These are phyloP conservation scores for Loxodes magnus DNA, from an alignment of 73 alveolate genomes.

Conservation along the genomic window DNA sequence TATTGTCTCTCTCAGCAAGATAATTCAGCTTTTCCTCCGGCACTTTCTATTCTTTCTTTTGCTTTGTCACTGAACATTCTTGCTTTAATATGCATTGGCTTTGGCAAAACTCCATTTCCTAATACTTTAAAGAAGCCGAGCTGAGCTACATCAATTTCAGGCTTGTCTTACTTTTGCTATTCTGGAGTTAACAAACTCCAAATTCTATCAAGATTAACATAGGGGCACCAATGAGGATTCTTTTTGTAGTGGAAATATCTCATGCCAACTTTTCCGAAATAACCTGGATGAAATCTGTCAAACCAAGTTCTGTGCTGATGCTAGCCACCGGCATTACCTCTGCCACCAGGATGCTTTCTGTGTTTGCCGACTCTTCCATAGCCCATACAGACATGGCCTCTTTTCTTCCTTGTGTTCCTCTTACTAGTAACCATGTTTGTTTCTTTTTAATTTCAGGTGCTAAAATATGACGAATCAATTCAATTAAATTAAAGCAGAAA, in stretches of 20 bases:
- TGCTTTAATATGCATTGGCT: slow-evolving; percentile 93
- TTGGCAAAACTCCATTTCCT: slow-evolving; percentile 94
- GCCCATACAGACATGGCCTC: slow-evolving; percentile 92
- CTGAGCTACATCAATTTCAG: slow-evolving; percentile 92
- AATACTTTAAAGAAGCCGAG: slow-evolving; percentile 91
- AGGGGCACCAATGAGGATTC: slow-evolving; percentile 75
- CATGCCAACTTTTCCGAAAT: slow-evolving; percentile 84
- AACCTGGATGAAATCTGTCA: slow-evolving; percentile 72
- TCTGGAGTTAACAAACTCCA: slow-evolving; percentile 86
- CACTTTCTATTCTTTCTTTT: slow-evolving; percentile 93
- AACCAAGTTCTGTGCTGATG: slow-evolving; percentile 90
- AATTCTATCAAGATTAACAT: slow-evolving; percentile 82
- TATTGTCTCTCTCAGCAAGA: slow-evolving; percentile 66
- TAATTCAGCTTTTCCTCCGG: slow-evolving; percentile 93
- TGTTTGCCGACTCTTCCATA: slow-evolving; percentile 98
- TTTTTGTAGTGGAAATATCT: slow-evolving; percentile 89
- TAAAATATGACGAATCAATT: too few species aligned
- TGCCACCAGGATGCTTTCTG: slow-evolving; percentile 88
- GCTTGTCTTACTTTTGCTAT: slow-evolving; percentile 67
- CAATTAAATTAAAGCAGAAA: too few species aligned
- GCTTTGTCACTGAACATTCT: slow-evolving; percentile 88
- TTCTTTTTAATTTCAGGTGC: too few species aligned
- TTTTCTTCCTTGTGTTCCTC: slow-evolving; percentile 88
- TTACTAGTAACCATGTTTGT: slow-evolving; percentile 63
- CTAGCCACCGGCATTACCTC: slow-evolving; percentile 98